Evolutionary conservation across 768 basidiomycete species (phyloP), one percentile per base, ranked within the genome.

Genomic region (Fistulinella prunicolor): DNA sequence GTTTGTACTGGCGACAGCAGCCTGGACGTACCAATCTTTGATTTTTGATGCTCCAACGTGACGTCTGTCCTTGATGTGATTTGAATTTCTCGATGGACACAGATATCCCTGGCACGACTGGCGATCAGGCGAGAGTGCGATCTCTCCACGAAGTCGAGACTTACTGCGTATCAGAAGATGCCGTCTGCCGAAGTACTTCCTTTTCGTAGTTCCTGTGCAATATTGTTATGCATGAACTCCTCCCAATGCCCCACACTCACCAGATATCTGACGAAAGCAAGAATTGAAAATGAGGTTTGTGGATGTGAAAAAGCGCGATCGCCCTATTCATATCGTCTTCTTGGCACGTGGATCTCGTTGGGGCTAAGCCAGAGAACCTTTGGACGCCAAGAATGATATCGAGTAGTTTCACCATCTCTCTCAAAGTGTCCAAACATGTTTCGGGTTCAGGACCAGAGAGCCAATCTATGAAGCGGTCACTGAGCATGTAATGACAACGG

Each of bases 261-360:
- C 53, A 55, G 20, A 55, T 42, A 10, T 49, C 37, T 16, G 40
- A 49, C 16, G 28, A 41, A 9, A 55, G 38, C 41, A 56, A 43
- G 24, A 46, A 56, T 14, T 46, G 41, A 34, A 56, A 55, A 16
- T 55, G 38, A 0, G 44, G 30, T 13, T 41, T 46, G 23, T 37
- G 47, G 9, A 22, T 14, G n/a, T 34, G 20, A 10, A 56, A 56
- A 28, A 47, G 45, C 1, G 10, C 4, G 17, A 51, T 24, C 22
- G 42, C 45, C 6, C 0, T 13, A 12, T 43, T 36, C 19, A 56
- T 3, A 9, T 38, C 28, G 10, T 29, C 41, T 24, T 57, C 50
- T 23, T 45, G 10, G 10, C 8, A 19, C 6, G 16, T 19, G 2
- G 23, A 29, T 28, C 22, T 19, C n/a, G 37, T 35, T 4, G 38